phyloP scores from a whole-genome alignment of 371 early-diverging fungal genomes.

The Mucor velutinosus region DNA sequence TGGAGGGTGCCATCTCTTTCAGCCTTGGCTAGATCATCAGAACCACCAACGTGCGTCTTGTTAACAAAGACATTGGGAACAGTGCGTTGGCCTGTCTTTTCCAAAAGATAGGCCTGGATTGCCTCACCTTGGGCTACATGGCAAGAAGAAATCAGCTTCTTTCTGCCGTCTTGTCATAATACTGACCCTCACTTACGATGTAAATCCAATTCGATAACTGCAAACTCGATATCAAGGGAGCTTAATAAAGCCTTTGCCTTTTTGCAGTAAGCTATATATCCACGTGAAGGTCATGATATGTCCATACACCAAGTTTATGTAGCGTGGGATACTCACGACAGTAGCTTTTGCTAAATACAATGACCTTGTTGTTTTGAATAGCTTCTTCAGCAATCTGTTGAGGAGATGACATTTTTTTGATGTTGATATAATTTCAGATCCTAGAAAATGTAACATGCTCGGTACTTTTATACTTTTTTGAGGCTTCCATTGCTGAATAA shows the following conservation, averaged over 20 bases:
- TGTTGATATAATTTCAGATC: background rate
- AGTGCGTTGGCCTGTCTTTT: constrained; percentile 76
- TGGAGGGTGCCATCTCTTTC: constrained; percentile 55
- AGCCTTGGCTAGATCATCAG: constrained; percentile 61
- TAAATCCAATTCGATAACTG: constrained; percentile 55
- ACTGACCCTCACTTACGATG: constrained; percentile 13
- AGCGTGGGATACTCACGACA: constrained; percentile 57
- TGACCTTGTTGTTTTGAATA: constrained; percentile 17
- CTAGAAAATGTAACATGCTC: background rate
- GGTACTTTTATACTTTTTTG: background rate
- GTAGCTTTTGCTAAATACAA: constrained; percentile 78
- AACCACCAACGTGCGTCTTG: constrained; percentile 79
- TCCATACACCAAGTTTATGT: background rate
- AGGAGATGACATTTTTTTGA: background rate
- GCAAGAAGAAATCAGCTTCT: background rate
- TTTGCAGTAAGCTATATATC: constrained; percentile 62
- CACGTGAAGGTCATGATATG: background rate
- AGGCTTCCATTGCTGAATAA: background rate
- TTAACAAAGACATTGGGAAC: constrained; percentile 90
- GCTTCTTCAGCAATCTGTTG: constrained; percentile 10
- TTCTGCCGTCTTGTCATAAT: background rate
- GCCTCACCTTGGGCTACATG: constrained; percentile 59
- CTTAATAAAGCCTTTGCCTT: constrained; percentile 64
- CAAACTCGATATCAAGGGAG: constrained; percentile 37
- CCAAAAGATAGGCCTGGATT: constrained; percentile 70